Percentiles rank a stretch among this genome's conserved stretches.
Conservation (phyloP, 2,329 filamentous ascomycete species). For the Truncatella angustata region DNA sequence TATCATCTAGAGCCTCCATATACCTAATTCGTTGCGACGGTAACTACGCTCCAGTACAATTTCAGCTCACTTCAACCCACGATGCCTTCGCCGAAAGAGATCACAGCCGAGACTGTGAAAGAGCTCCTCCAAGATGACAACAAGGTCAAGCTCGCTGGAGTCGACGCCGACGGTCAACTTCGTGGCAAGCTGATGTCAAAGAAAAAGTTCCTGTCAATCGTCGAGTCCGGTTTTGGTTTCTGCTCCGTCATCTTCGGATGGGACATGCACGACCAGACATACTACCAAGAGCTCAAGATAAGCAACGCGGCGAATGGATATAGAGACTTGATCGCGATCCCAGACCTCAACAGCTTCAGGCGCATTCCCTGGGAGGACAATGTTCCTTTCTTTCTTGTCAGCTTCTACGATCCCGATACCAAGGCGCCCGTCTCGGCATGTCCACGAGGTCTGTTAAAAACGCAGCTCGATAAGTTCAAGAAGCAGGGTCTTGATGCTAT, state of each 20-base stretch:
- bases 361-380: slow-evolving; percentile 79
- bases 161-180: slow-evolving; percentile 74
- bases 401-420: slow-evolving; percentile 70
- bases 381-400: slow-evolving; percentile 73
- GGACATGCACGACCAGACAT: slow-evolving; percentile 85
- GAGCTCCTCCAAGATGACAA: slow-evolving; percentile 62
- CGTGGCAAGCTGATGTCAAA: slow-evolving; percentile 81
- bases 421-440: slow-evolving; percentile 65
- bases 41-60: not conserved
- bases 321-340: slow-evolving; percentile 69
- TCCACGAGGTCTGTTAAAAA: slow-evolving; percentile 65
- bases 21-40: too few species aligned
- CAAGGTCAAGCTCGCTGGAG: slow-evolving; percentile 73
- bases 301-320: slow-evolving; percentile 81
- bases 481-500: slow-evolving; percentile 66
- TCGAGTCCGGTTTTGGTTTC: slow-evolving; percentile 75
- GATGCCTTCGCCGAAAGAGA: slow-evolving; percentile 27
- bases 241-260: slow-evolving; percentile 83
- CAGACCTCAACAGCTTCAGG: slow-evolving; percentile 68
- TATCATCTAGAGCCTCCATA: too few species aligned
- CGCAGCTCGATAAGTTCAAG: slow-evolving; percentile 57
- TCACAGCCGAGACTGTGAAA: slow-evolving; percentile 59
- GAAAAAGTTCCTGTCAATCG: slow-evolving; percentile 77
- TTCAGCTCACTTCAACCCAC: not conserved
- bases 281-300: slow-evolving; percentile 71